A percentile compares a stretch with the other conserved stretches of the same genome.
These are phyloP conservation scores for Phytophthora cactorum DNA, from an alignment of 352 stramenopile genomes.

Conservation along the genomic window DNA sequence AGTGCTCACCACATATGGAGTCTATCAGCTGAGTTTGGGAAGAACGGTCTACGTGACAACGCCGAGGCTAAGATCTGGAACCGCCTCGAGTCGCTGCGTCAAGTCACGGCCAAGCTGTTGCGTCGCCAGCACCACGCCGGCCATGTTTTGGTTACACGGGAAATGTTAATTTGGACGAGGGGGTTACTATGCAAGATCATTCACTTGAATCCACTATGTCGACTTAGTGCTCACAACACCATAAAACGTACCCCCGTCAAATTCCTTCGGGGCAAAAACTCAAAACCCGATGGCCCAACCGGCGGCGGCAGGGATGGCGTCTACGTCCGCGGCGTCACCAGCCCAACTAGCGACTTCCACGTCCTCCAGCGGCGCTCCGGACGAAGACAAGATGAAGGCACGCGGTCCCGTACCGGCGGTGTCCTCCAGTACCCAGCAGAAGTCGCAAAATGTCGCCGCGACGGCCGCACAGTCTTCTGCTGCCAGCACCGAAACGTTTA, in stretches of 20 bases:
- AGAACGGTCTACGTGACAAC: slow-evolving; percentile 91
- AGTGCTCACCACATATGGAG: slow-evolving; percentile 87
- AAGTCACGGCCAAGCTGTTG: slow-evolving; percentile 76
- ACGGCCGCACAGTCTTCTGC: slow-evolving; percentile 11
- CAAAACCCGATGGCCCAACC: slow-evolving; percentile 27
- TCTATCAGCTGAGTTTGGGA: slow-evolving; percentile 77
- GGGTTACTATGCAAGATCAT: background rate
- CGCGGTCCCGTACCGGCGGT: background rate
- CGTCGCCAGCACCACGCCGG: slow-evolving; percentile 51
- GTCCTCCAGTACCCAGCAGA: slow-evolving; percentile 14
- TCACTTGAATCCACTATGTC: slow-evolving; percentile 12
- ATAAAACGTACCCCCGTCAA: slow-evolving; percentile 5
- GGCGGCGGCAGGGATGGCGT: slow-evolving; percentile 13
- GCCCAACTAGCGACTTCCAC: slow-evolving; percentile 15
- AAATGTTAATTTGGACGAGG: slow-evolving; percentile 1
- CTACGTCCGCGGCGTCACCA: slow-evolving; percentile 15
- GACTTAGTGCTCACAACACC: background rate
- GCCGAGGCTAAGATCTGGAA: slow-evolving; percentile 96
- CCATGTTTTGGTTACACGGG: slow-evolving; percentile 2
- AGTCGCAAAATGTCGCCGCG: slow-evolving; percentile 16
- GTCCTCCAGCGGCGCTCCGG: background rate
- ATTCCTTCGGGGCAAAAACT: slow-evolving; percentile 8
- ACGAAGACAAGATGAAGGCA: slow-evolving; percentile 18
- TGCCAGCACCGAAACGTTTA: slow-evolving; percentile 35
- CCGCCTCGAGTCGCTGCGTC: slow-evolving; percentile 78